Evolutionary conservation across 2,329 filamentous ascomycete genomes (phyloP), one percentile per base, ranked within the genome.

Genomic region (Amesomyces nigricolor): DNA sequence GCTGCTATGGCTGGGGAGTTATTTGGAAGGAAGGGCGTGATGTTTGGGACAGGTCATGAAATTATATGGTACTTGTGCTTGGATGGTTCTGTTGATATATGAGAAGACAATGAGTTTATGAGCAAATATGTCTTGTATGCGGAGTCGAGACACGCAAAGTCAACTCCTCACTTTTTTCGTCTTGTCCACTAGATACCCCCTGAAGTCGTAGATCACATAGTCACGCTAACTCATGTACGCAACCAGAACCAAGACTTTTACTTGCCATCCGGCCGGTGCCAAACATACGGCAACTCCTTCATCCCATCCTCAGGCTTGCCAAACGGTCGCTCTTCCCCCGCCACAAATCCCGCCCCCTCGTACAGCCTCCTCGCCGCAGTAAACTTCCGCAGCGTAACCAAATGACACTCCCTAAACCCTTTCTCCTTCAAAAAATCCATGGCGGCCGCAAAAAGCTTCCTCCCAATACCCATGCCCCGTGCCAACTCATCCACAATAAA

Each of bases 401-500:
- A 48, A 5, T 57, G 47, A 16, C 62, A 64, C 57, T 68, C 60
- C 1, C 53, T 39, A 22, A 67, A 65, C 2, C 60, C 64, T 5
- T 17, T 26, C 8, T 58, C 45, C 38, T 58, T 56, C 19, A 66
- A 63, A 51, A 67, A 69, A 6, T 45, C 50, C 62, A 70, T 63
- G 4, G 64, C 65, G 3, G 54, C 60, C 1, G 30, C 35, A 7
- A 70, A 38, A 2, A 70, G 55, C 58, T 55, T 61, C 26, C 56
- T 57, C 5, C 68, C 68, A 1, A 65, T 48, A 1, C 66, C 67
- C 14, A 55, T 11, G 5, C 65, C 66, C 6, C 63, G 53, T 1
- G 54, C 46, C 1, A 51, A 50, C 11, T 62, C 59, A 38, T 69
- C 67, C 2, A 68, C 60, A 46, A 69, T 66, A 51, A 68, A 68